Percentiles rank a stretch among this genome's conserved stretches.
phyloP scores from a whole-genome alignment of 768 basidiomycete species.

The Suillus alpinus region DNA sequence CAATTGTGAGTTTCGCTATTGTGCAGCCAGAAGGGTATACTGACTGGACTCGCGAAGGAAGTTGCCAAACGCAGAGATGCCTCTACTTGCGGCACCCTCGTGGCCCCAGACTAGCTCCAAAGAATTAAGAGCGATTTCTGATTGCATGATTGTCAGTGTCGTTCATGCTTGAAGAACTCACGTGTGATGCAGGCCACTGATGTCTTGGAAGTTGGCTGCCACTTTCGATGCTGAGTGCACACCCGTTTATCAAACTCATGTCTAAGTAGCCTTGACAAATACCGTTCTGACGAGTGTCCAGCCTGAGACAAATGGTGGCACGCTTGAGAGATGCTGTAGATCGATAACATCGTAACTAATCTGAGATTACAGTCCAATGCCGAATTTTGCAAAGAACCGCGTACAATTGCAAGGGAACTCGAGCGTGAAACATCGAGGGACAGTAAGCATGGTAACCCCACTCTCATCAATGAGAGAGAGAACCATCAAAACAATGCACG shows the following conservation, averaged over 20 bases:
- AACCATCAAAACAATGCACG: neutral
- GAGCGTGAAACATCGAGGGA: constrained; percentile 23
- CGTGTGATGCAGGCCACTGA: constrained; percentile 18
- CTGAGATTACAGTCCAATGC: constrained; percentile 23
- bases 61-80: constrained; percentile 25
- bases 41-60: constrained; percentile 13
- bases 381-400: constrained; percentile 17
- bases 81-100: constrained; percentile 21
- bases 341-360: constrained; percentile 20
- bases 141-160: constrained; percentile 25
- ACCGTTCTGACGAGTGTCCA: neutral
- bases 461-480: neutral
- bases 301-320: constrained; percentile 24
- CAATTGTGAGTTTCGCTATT: constrained; percentile 15
- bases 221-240: neutral
- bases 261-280: no score
- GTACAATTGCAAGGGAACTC: constrained; percentile 18
- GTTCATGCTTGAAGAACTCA: constrained; percentile 30
- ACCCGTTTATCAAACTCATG: no score
- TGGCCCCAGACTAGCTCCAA: constrained; percentile 21
- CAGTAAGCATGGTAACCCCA: constrained; percentile 1
- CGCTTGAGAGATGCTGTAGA: constrained; percentile 24
- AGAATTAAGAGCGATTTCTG: constrained; percentile 21
- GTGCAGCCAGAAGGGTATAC: neutral
- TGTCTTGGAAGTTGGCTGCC: neutral